These are phyloP conservation scores for Claviceps africana DNA, from an alignment of 2,329 filamentous ascomycete species.

Conservation along the genomic window DNA sequence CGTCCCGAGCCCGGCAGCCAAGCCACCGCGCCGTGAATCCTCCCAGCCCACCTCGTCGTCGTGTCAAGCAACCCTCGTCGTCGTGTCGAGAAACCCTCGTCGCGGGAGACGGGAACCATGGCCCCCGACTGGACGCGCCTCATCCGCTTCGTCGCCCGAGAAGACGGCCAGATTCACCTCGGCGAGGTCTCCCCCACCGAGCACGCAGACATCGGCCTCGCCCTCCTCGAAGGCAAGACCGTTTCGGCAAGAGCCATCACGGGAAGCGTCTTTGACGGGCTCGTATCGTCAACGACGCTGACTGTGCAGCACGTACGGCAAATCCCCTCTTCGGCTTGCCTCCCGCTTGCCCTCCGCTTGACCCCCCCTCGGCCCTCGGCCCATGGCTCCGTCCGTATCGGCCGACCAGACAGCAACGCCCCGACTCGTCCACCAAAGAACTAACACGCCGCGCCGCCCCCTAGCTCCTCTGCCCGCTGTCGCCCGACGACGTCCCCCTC, in stretches of 20 bases:
- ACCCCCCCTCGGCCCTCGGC: too few relatives aligned
- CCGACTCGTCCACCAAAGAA: too few relatives aligned
- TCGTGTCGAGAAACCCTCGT: too few relatives aligned
- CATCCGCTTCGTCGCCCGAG: conserved; percentile 26
- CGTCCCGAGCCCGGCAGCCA: too few relatives aligned
- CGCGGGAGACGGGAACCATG: neutral
- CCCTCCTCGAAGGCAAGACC: neutral
- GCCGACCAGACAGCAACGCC: too few relatives aligned
- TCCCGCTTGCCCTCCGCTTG: too few relatives aligned
- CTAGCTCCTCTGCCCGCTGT: conserved; percentile 21
- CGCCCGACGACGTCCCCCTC: conserved; percentile 20
- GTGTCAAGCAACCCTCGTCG: too few relatives aligned
- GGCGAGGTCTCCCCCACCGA: conserved; percentile 20
- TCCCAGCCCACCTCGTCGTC: too few relatives aligned
- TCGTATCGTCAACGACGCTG: neutral
- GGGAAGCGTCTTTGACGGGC: conserved; percentile 1
- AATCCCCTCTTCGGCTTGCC: too few relatives aligned
- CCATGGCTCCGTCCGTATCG: too few relatives aligned
- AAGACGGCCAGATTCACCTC: conserved; percentile 25
- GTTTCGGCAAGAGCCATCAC: neutral
- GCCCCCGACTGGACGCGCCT: conserved; percentile 18
- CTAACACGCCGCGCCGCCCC: neutral
- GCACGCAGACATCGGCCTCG: conserved; percentile 13
- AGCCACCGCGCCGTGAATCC: too few relatives aligned
- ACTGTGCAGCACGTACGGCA: neutral